Percentiles rank a stretch among this genome's conserved stretches.
Evolutionary conservation across 768 basidiomycete genomes (phyloP).

Genomic region (Galerina marginata): DNA sequence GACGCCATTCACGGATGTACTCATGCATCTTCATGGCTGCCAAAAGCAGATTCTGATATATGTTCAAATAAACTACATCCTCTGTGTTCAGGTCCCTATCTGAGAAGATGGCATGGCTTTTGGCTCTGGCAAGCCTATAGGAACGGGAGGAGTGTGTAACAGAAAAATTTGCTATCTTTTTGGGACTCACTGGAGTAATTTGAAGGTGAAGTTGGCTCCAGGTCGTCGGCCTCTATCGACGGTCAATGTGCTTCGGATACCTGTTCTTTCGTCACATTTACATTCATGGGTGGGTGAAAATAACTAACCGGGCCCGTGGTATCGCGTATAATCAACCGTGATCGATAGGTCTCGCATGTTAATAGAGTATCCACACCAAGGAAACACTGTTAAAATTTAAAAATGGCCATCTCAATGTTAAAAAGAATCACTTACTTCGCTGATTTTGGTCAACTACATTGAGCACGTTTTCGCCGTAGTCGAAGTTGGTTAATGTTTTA

Average conservation of each 20-base stretch:
- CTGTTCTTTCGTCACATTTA: conserved; percentile 30
- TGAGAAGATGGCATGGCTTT: conserved; percentile 80
- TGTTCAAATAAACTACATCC: conserved; percentile 72
- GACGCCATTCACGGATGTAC: conserved; percentile 72
- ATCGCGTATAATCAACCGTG: conserved; percentile 78
- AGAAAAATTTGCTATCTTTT: not conserved
- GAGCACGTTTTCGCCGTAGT: conserved; percentile 56
- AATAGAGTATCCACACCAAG: conserved; percentile 92
- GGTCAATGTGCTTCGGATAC: conserved; percentile 72
- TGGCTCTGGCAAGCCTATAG: conserved; percentile 69
- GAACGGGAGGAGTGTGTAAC: not conserved
- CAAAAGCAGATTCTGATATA: conserved; percentile 86
- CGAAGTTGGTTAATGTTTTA: conserved; percentile 91
- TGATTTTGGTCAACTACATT: conserved; percentile 57
- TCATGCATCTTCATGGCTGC: conserved; percentile 86
- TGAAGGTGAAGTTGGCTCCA: conserved; percentile 67
- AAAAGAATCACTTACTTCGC: conserved; percentile 22
- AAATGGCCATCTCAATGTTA: not conserved
- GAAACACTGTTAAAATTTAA: conserved; percentile 62
- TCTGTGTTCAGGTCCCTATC: conserved; percentile 73
- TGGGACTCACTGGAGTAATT: conserved; percentile 72
- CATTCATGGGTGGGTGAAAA: not conserved
- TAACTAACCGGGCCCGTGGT: conserved; percentile 59
- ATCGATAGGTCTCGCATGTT: conserved; percentile 79
- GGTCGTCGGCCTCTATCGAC: conserved; percentile 69